Evolutionary conservation across 192 early-diverging fungal species (phyloP).

Genomic region (Radiomyces spectabilis): DNA sequence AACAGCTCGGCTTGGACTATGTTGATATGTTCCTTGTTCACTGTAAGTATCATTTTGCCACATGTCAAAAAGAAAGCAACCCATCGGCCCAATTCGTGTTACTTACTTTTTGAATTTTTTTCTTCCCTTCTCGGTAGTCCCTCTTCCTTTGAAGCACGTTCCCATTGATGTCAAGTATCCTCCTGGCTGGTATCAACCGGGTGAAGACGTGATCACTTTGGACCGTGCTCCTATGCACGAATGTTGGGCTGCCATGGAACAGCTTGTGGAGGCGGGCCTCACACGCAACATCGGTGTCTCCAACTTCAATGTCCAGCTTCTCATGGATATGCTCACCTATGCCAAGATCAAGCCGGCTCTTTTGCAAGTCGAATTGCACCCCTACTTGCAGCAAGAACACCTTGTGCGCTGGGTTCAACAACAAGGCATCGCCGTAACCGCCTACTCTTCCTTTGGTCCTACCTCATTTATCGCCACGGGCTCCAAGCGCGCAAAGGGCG

Average conservation of each 20-base stretch:
- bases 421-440: slow-evolving; percentile 57
- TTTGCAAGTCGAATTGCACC: slow-evolving; percentile 70
- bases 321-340: slow-evolving; percentile 48
- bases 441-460: slow-evolving; percentile 69
- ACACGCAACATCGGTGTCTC: slow-evolving; percentile 59
- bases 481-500: slow-evolving; percentile 15
- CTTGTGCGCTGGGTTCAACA: slow-evolving; percentile 52
- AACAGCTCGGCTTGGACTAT: slow-evolving; percentile 42
- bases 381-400: slow-evolving; percentile 59
- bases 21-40: slow-evolving; percentile 65
- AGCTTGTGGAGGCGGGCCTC: slow-evolving; percentile 48
- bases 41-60: slow-evolving; percentile 16
- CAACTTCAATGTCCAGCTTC: slow-evolving; percentile 49
- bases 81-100: too few species aligned
- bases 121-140: too few species aligned
- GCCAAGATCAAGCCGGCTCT: slow-evolving; percentile 62
- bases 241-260: slow-evolving; percentile 70
- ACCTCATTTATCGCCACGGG: slow-evolving; percentile 17
- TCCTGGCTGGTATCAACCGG: slow-evolving; percentile 36
- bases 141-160: slow-evolving; percentile 45
- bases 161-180: slow-evolving; percentile 32
- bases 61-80: too few species aligned
- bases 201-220: slow-evolving; percentile 16
- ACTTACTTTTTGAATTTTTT: too few species aligned
- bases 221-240: slow-evolving; percentile 46